These are phyloP conservation scores for Lipomyces spencermartinsiae DNA, from an alignment of 805 yeast genomes.

Conservation along the genomic window DNA sequence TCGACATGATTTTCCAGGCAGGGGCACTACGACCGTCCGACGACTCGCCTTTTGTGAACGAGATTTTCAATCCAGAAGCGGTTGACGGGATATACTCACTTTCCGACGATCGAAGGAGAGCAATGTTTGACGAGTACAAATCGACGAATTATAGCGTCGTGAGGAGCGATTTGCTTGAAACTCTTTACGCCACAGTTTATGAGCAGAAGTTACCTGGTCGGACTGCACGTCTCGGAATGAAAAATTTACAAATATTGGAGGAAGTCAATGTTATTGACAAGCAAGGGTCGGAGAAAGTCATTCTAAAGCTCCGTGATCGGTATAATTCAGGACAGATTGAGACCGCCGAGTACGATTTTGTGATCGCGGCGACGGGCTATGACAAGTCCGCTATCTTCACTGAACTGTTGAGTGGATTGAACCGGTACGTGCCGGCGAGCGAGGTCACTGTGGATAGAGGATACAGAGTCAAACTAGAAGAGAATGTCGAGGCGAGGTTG, in stretches of 20 bases:
- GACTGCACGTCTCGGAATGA: constrained; percentile 19
- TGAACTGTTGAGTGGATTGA: constrained; percentile 16
- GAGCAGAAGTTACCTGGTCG: constrained; percentile 38
- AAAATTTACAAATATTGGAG: constrained; percentile 18
- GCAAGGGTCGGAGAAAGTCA: constrained; percentile 3
- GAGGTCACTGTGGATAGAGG: constrained; percentile 23
- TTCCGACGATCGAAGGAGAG: constrained; percentile 12
- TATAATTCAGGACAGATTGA: not conserved
- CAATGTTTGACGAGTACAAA: constrained; percentile 25
- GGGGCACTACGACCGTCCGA: constrained; percentile 41
- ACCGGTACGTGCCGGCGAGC: constrained; percentile 5
- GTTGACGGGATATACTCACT: constrained; percentile 37
- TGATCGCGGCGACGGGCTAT: constrained; percentile 41
- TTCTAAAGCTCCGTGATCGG: constrained; percentile 15
- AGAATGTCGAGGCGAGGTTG: constrained; percentile 20
- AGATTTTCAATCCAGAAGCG: constrained; percentile 41
- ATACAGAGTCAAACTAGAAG: constrained; percentile 29
- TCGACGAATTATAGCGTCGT: constrained; percentile 43
- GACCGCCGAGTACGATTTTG: constrained; percentile 28
- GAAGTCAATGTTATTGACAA: constrained; percentile 12
- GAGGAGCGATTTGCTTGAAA: constrained; percentile 37
- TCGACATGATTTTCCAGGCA: constrained; percentile 37
- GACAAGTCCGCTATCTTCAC: constrained; percentile 8
- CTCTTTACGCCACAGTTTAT: constrained; percentile 35
- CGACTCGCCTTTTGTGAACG: constrained; percentile 44